Conservation (phyloP, 257 asterid genomes). For the Solanum paucissectum region DNA sequence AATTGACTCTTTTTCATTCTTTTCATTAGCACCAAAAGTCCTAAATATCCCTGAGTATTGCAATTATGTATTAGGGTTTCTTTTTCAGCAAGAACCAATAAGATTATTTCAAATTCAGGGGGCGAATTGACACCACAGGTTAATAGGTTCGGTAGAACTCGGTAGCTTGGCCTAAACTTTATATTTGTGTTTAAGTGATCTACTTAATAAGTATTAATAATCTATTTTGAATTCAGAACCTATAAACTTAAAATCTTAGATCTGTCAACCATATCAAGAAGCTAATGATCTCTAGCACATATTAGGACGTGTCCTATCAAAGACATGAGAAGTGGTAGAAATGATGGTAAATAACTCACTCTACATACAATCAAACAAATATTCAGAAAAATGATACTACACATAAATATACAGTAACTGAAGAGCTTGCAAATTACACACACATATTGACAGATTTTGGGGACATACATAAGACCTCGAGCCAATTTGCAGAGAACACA, state of each 20-base stretch:
- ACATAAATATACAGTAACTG: background rate
- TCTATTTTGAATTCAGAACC: rapidly evolving
- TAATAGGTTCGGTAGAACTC: background rate
- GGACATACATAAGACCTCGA: background rate
- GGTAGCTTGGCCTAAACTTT: background rate
- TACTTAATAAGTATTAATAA: background rate
- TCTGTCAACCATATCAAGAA: background rate
- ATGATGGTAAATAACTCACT: background rate
- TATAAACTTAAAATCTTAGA: background rate
- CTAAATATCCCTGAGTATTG: background rate
- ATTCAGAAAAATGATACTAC: background rate
- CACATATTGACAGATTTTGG: background rate
- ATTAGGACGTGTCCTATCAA: background rate
- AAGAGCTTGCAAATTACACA: background rate
- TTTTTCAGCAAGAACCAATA: background rate
- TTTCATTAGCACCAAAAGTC: background rate
- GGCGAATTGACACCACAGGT: background rate
- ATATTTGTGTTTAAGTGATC: background rate
- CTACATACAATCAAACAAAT: background rate
- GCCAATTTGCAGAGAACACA: background rate
- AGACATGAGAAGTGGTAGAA: background rate
- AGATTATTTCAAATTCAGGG: background rate
- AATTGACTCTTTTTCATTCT: background rate
- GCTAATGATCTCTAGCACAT: background rate
- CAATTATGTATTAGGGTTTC: background rate